Evolutionary conservation across 202 grass and related monocot genomes (phyloP), one percentile per base, ranked within the genome.

Genomic region (Panicum hallii): DNA sequence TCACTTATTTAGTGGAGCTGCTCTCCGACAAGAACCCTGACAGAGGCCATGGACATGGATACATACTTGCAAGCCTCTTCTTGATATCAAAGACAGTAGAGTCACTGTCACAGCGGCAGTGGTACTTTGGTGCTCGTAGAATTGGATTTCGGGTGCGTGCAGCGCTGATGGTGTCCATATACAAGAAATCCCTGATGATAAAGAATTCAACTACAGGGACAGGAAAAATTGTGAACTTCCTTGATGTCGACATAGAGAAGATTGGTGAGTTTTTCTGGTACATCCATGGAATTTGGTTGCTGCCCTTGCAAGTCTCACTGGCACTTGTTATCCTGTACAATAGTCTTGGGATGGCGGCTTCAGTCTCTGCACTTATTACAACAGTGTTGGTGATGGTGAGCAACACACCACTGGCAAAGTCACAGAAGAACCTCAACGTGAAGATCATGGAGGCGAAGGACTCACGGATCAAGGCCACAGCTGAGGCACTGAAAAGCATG

Each of bases 391-490:
- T 98, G 20, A 98, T 98, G 93, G 86, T 95, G 49, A 93, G 89
- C 68, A 98, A 98, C 70, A 95, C 91, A 3, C 95, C 95, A 15
- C 79, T 98, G 13, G 87, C 87, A 11, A 95, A 76, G 56, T 84
- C 65, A 0, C 93, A 98, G 79, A 62, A 93, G 83, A 93, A 88
- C 43, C 88, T 95, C 53, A 87, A 94, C 28, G 65, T 87, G 14
- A 89, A 93, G 64, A 93, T 98, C 74, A 98, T 98, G 93, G 91
- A 98, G 45, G 91, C 93, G 0, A 98, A 95, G 78, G 95, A 98
- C 78, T 88, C 89, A 6, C 83, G 95, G 45, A 94, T 98, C 20
- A 98, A 98, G 73, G 91, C 91, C 62, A 98, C 89, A 46, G 85
- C 95, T 0, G 95, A 98, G 88, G 90, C 75, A 6, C 44, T 98